Base-by-base conservation (phyloP, 108 stramenopile genomes). In the Skeletonema marinoi region DNA sequence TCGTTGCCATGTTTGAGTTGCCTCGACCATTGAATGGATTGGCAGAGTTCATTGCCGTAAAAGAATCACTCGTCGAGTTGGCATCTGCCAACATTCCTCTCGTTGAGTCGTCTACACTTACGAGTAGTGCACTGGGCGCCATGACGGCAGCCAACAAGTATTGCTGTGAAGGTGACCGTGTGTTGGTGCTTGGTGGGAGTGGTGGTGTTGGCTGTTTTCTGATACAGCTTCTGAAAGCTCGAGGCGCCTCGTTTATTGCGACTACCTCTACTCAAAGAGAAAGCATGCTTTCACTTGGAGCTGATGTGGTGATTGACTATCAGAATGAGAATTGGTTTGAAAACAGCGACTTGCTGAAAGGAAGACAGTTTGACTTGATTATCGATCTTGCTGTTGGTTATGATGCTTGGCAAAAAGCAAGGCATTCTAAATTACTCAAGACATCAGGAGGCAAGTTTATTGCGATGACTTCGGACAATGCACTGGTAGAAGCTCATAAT, bases 271-370 rank as follows among this genome's bases (percentile, higher is more conserved):
- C 84, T 6, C 73, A 85, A 25, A 78, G 80, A 32, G 81, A 46
- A 13, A 38, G 86, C 21, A 59, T 76, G 61, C 12, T 35, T 6
- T 75, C 83, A 31, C 81, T 88, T 2, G 88, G 88, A 13, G 86
- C 73, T 13, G 84, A 88, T 65, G 36, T 42, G 33, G 85, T 86
- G 11, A 76, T 89, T 61, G 66, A 89, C 60, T 89, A 89, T 63
- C 42, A 76, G 25, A 61, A 80, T 36, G 60, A 63, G 32, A 84
- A 88, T 36, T 89, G 86, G 86, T 89, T 82, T 76, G 86, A 89
- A 46, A 77, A 66, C 36, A 46, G 68, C 11, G 39, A 76, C 8
- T 86, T 70, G 69, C 58, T 61, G 56, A 36, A 31, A 1, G n/a
- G 42, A 1, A 35, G 32, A 25, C 73, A 78, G 13, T 85, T 87